phyloP scores from a whole-genome alignment of 2,329 filamentous ascomycete genomes.

The Penicillium sp. region DNA sequence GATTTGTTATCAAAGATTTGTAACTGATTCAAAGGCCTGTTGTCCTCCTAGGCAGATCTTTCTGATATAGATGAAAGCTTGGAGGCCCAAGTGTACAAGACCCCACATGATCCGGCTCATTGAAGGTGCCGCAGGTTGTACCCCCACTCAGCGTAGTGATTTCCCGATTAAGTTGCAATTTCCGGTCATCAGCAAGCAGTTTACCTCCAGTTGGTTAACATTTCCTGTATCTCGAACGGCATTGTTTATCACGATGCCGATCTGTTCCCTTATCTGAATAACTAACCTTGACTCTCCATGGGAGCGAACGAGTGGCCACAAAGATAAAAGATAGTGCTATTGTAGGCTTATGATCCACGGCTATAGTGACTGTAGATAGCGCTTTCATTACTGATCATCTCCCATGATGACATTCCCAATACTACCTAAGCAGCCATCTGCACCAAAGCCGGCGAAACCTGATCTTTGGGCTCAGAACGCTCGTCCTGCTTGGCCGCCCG shows the following conservation, averaged over 20 bases:
- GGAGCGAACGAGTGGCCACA: too few relatives aligned
- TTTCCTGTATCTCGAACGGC: not conserved
- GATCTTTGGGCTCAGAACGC: constrained; percentile 8
- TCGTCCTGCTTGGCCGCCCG: constrained; percentile 16
- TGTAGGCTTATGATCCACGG: too few relatives aligned
- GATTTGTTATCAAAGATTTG: not conserved
- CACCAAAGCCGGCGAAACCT: constrained; percentile 5
- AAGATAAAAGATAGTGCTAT: not conserved
- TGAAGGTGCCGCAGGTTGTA: constrained; percentile 1
- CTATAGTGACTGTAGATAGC: not conserved
- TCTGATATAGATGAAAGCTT: constrained; percentile 18
- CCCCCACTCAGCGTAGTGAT: constrained; percentile 9
- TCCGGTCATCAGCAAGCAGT: constrained; percentile 17
- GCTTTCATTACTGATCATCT: not conserved
- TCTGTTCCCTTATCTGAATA: not conserved
- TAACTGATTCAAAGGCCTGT: not conserved
- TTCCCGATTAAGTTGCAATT: constrained; percentile 30
- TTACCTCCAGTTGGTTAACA: not conserved
- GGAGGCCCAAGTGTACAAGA: constrained; percentile 13
- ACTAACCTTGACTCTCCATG: not conserved
- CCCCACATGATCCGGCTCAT: constrained; percentile 22
- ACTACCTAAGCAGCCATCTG: constrained; percentile 20
- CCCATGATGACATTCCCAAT: not conserved
- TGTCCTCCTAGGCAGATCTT: not conserved
- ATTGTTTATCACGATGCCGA: not conserved